Conservation (phyloP, 1,284 basidiomycete species). For the Mycena citricolor region DNA sequence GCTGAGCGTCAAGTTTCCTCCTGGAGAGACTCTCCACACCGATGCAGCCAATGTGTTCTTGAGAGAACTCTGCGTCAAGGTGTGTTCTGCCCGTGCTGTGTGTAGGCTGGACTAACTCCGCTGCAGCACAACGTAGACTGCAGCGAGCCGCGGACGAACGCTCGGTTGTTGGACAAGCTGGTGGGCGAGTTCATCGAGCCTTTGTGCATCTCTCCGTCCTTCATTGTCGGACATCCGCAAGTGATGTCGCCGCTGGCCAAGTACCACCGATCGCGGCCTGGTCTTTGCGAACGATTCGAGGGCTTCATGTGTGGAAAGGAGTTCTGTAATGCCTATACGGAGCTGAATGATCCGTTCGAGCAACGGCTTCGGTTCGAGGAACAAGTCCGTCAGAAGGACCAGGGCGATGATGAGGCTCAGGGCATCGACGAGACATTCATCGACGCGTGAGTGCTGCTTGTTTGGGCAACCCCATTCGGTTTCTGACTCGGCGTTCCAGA, state of each 20-base stretch:
- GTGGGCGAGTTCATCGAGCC: constrained; percentile 98
- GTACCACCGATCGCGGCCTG: constrained; percentile 90
- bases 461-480: not conserved
- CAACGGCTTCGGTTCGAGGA: constrained; percentile 97
- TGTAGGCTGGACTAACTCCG: constrained; percentile 5
- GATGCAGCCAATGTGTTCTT: constrained; percentile 90
- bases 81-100: constrained; percentile 27
- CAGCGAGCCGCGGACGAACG: constrained; percentile 92
- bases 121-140: constrained; percentile 94
- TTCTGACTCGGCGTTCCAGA: constrained; percentile 40
- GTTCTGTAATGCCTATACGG: constrained; percentile 97
- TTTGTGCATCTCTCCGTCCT: constrained; percentile 94
- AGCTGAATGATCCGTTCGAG: constrained; percentile 98
- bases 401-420: constrained; percentile 97
- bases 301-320: constrained; percentile 98
- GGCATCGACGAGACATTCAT: constrained; percentile 95
- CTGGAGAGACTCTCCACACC: constrained; percentile 88
- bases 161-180: constrained; percentile 77
- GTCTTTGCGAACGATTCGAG: constrained; percentile 98
- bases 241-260: constrained; percentile 99
- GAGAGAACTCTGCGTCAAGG: constrained; percentile 82
- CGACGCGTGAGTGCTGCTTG: constrained; percentile 66
- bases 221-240: constrained; percentile 98
- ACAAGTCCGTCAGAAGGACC: constrained; percentile 91
- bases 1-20: constrained; percentile 89